Percentiles rank a stretch among this genome's conserved stretches.
These are phyloP conservation scores for Tolypocladium album DNA, from an alignment of 2,329 filamentous ascomycete species.

Conservation along the genomic window DNA sequence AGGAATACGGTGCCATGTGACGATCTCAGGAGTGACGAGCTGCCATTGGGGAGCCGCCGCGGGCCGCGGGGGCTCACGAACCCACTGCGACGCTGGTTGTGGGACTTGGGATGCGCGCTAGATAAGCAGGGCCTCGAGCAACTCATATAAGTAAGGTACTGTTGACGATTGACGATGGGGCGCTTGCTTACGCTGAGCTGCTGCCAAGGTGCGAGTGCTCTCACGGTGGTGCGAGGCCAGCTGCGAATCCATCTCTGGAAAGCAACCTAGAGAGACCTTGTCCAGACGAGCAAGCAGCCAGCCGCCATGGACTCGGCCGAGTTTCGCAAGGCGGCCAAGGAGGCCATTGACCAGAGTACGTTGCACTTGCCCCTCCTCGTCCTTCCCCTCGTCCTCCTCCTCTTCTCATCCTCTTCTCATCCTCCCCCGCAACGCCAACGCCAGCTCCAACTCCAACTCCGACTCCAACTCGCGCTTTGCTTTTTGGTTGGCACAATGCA, in stretches of 20 bases:
- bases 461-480: not conserved
- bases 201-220: too few species aligned
- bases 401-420: not conserved
- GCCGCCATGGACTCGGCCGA: conserved; percentile 64
- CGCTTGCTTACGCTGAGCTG: not conserved
- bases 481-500: too few species aligned
- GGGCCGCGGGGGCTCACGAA: too few species aligned
- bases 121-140: not conserved
- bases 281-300: not conserved
- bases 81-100: not conserved
- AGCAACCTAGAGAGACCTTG: too few species aligned
- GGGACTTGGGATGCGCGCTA: not conserved
- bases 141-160: not conserved
- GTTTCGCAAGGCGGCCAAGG: conserved; percentile 67
- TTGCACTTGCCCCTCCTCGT: conserved; percentile 8
- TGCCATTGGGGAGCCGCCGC: too few species aligned
- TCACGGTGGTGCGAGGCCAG: not conserved
- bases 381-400: too few species aligned
- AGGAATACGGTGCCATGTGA: not conserved
- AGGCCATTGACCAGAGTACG: conserved; percentile 74
- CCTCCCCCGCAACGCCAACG: too few species aligned
- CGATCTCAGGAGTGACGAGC: not conserved
- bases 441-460: not conserved
- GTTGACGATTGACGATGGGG: not conserved
- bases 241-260: too few species aligned